Evolutionary conservation across 495 filamentous ascomycete species (phyloP), one percentile per base, ranked within the genome.

Genomic region (Sabuloglossum arenarium): DNA sequence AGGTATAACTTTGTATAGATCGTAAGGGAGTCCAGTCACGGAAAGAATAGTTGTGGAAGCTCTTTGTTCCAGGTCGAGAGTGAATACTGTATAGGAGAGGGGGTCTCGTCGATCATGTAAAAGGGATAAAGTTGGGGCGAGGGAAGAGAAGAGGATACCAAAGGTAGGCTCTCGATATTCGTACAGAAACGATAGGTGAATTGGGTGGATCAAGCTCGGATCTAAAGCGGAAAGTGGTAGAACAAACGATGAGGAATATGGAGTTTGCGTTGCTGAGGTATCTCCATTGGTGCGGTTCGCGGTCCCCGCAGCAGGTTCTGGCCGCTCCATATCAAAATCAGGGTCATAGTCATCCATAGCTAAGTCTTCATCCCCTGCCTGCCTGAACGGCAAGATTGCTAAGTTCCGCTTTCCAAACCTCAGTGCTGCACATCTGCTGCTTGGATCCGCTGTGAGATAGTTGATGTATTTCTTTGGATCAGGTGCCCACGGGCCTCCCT

Each of bases 141-240:
- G 68, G 52, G 80, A 79, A 0, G 86, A 82, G 56, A 87, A 93
- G 45, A 98, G 69, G 59, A 98, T 87, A 34, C 91, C 91, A 69
- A 99, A 94, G 1, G 91, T 96, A 27, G 91, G 91, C 68, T 95
- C 91, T 58, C 91, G 82, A 67, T 97, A 99, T 70, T 96, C 90
- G 71, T 96, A 78, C 58, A 99, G 74, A 67, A 99, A 99, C 39
- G 85, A 80, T 62, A 99, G 75, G 61, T 91, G 87, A 65, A 94
- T 82, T 43, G 89, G 86, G 68, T 94, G 82, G 51, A 84, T 76
- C 58, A 97, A 75, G 56, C 76, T 80, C 61, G 88, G 85, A 62
- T 99, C 90, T 66, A 99, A 74, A 61, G 84, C 77, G 54, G 87
- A 82, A 65, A 94, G 71, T 53, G 87, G 81, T 57, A 94, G 73